phyloP scores from a whole-genome alignment of 2,329 filamentous ascomycete genomes.

The Neonectria coccinea region DNA sequence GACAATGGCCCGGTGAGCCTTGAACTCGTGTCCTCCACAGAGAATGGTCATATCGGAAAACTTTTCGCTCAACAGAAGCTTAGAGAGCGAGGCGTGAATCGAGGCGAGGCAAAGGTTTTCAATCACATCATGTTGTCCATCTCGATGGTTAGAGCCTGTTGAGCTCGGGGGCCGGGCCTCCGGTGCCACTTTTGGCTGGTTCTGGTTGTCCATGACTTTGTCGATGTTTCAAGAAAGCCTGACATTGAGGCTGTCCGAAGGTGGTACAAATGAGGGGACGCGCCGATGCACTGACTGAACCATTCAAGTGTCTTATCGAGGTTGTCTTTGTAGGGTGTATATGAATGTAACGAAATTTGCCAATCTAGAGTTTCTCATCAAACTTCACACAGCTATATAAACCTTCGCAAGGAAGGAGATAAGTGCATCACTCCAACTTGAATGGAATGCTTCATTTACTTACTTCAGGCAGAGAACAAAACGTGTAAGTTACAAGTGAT shows the following conservation, averaged over 20 bases:
- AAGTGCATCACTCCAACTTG: too few relatives aligned
- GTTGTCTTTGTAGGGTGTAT: neutral
- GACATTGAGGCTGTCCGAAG: neutral
- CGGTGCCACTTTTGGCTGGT: neutral
- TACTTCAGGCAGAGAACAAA: too few relatives aligned
- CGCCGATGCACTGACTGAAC: neutral
- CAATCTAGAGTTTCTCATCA: neutral
- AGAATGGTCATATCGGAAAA: slow-evolving; percentile 51
- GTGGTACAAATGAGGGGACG: neutral
- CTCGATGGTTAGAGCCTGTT: neutral
- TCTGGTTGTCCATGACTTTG: neutral
- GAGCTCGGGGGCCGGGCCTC: neutral
- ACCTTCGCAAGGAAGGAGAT: too few relatives aligned
- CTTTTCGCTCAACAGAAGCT: slow-evolving; percentile 28
- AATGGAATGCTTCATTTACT: too few relatives aligned
- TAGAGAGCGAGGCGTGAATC: neutral
- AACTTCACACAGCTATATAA: too few relatives aligned
- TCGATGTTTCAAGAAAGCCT: neutral
- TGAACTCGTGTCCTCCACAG: slow-evolving; percentile 47
- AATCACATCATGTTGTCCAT: neutral
- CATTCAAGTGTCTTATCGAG: neutral
- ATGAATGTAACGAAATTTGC: neutral
- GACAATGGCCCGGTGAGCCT: slow-evolving; percentile 50
- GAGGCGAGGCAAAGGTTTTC: slow-evolving; percentile 20
- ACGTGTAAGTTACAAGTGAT: too few relatives aligned